Conservation (phyloP, 2,329 filamentous ascomycete genomes). For the Epichloe amarillans region DNA sequence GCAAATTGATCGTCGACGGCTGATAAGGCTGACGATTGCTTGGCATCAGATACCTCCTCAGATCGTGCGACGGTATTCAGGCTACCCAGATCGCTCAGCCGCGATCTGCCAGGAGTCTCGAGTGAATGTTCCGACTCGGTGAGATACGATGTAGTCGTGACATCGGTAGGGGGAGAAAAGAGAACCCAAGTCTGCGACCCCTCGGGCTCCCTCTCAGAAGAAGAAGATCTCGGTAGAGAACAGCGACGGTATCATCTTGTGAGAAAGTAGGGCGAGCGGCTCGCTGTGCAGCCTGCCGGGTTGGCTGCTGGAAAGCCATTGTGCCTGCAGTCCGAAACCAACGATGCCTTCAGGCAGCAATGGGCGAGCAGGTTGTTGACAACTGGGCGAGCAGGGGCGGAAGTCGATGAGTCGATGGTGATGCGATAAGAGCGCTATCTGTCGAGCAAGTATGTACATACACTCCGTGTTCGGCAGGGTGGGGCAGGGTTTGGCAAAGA, state of each 20-base stretch:
- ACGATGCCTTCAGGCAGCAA: neutral
- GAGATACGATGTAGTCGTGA: conserved; percentile 50
- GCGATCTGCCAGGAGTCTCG: conserved; percentile 54
- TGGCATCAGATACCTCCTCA: conserved; percentile 32
- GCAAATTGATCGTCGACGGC: conserved; percentile 23
- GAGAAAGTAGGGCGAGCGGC: conserved; percentile 28
- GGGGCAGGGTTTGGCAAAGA: neutral
- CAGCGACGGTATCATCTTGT: conserved; percentile 19
- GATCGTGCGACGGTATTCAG: conserved; percentile 56
- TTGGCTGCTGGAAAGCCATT: conserved; percentile 50
- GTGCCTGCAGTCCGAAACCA: neutral
- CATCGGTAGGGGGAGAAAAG: conserved; percentile 60
- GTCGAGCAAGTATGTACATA: neutral
- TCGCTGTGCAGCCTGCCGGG: conserved; percentile 38
- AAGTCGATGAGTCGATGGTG: neutral
- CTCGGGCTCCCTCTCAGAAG: conserved; percentile 32
- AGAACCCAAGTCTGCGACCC: conserved; percentile 92
- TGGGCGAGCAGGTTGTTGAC: too few species aligned
- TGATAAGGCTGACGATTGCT: conserved; percentile 23
- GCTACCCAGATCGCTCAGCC: conserved; percentile 69
- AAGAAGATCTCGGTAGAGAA: conserved; percentile 11
- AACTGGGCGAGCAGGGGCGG: neutral
- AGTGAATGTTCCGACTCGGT: conserved; percentile 55
- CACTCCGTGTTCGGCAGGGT: neutral
- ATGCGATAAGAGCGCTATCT: conserved; percentile 4